Base-by-base conservation (phyloP, 495 filamentous ascomycete species). In the Xylaria palmicola region DNA sequence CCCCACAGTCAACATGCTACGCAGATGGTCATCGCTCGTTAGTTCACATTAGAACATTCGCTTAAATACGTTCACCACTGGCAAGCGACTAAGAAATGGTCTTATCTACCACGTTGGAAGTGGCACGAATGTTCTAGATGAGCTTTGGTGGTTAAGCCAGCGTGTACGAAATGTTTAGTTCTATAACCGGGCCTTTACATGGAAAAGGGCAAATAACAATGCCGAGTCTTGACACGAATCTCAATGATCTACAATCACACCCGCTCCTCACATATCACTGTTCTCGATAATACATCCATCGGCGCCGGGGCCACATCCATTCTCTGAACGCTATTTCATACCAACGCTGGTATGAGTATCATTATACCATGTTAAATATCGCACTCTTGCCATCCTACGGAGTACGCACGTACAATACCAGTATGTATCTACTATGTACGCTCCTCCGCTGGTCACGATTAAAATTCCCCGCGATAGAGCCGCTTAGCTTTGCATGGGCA, bases 401-500 rank as follows among this genome's bases (percentile, higher is more conserved):
- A n/a, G n/a, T n/a, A n/a, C n/a, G n/a, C n/a, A 58, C 36, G 30
- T 26, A 60, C 47, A 27, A 43, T 49, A 36, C 55, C 59, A 62
- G 54, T 56, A 59, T 53, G 24, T 50, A 60, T 44, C 32, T 56
- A 34, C 50, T 32, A 51, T 50, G 26, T 45, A 44, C 40, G n/a
- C n/a, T n/a, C n/a, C n/a, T n/a, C 22, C 41, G 30, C 22, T 59
- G 29, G 19, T 59, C 9, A 36, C 34, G 13, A 34, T 51, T 45
- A 37, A 48, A 67, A 71, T 69, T 69, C 69, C 66, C 69, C 69
- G 69, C 62, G 66, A 69, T 69, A 67, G 69, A 71, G 66, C 69
- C 69, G 69, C 58, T 62, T 52, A 45, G 63, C 56, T 54, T 58
- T 47, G 48, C 68, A 66, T 71, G 68, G 65, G 63, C 57, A 30